phyloP scores from a whole-genome alignment of 2,329 filamentous ascomycete genomes.

The Cladosporium sp. region DNA sequence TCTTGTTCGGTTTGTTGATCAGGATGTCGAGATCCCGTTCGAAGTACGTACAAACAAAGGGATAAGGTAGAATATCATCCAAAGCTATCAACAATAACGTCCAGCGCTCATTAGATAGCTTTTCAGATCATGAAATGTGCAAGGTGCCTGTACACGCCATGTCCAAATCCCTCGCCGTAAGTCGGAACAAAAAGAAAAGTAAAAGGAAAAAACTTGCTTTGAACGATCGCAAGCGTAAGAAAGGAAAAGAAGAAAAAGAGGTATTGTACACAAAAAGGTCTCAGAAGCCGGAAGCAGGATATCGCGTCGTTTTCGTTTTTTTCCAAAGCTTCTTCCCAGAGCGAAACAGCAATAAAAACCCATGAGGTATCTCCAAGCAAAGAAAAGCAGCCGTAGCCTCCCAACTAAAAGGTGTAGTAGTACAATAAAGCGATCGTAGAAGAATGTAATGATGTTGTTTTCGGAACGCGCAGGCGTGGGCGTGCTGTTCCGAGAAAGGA shows the following conservation, averaged over 20 bases:
- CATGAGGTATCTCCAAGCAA: constrained; percentile 11
- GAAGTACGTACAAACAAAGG: constrained; percentile 6
- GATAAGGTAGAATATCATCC: not conserved
- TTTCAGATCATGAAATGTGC: not conserved
- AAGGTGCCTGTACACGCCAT: not conserved
- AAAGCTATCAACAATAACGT: not conserved
- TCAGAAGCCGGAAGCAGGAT: constrained; percentile 1
- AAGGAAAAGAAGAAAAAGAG: not conserved
- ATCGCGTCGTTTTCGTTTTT: constrained; percentile 6
- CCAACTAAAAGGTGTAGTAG: constrained; percentile 11
- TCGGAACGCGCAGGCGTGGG: constrained; percentile 4
- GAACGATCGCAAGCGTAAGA: constrained; percentile 8
- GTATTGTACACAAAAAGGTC: constrained; percentile 7
- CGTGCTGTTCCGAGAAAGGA: constrained; percentile 5
- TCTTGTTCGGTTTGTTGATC: not conserved
- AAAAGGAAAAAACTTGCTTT: constrained; percentile 6
- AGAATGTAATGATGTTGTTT: constrained; percentile 7
- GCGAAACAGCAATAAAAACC: not conserved
- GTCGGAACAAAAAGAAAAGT: not conserved
- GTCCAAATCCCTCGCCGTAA: not conserved
- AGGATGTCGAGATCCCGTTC: not conserved
- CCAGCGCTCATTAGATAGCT: not conserved
- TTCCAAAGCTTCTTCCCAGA: not conserved
- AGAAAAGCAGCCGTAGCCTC: constrained; percentile 3
- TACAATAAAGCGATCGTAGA: constrained; percentile 13